Base-by-base conservation (phyloP, 139 green algal genomes). In the Chlamydomonas incerta region DNA sequence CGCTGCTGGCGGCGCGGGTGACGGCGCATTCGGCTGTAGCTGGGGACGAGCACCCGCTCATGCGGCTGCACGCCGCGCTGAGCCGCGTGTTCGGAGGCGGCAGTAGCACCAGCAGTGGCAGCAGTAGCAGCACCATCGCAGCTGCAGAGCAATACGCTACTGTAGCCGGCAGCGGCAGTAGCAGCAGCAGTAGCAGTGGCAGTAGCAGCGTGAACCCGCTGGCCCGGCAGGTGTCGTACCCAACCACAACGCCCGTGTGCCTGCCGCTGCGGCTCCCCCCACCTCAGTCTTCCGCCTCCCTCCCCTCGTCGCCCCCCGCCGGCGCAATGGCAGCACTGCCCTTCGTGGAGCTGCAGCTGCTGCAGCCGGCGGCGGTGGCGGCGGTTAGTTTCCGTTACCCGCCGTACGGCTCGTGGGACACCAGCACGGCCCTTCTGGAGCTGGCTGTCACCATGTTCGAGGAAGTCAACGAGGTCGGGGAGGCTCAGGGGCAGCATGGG, bases 301-400 rank as follows among this genome's bases (percentile, higher is more conserved):
- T 1, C 23, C 1, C 13, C 14, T 52, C 69, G 1, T 34, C 23
- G 62, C 24, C 24, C 3, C 10, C 26, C 69, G 9, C 29, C 11
- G 20, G 26, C 24, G 14, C 47, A 0, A 2, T 14, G 28, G 2
- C 41, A 50, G 33, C 28, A n/a, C n/a, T n/a, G n/a, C n/a, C 15
- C 29, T 50, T 55, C 52, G 8, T 85, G 31, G 79, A 85, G 79
- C 50, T 85, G 47, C 46, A 66, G 65, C 79, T 85, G 65, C 6
- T 14, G 10, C 13, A 47, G 33, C 79, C 79, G 28, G 79, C 66
- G n/a, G 35, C n/a, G 14, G 47, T 76, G 23, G 37, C 79, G 3
- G 79, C 79, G 17, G 13, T 85, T 8, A 85, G 79, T 46, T 75
- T 85, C 79, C 79, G 79, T 1, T 85, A 85, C 50, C 79, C 79